Percentiles rank a stretch among this genome's conserved stretches.
These are phyloP conservation scores for Oryza punctata DNA, from an alignment of 176 grass and related monocot genomes.

Conservation along the genomic window DNA sequence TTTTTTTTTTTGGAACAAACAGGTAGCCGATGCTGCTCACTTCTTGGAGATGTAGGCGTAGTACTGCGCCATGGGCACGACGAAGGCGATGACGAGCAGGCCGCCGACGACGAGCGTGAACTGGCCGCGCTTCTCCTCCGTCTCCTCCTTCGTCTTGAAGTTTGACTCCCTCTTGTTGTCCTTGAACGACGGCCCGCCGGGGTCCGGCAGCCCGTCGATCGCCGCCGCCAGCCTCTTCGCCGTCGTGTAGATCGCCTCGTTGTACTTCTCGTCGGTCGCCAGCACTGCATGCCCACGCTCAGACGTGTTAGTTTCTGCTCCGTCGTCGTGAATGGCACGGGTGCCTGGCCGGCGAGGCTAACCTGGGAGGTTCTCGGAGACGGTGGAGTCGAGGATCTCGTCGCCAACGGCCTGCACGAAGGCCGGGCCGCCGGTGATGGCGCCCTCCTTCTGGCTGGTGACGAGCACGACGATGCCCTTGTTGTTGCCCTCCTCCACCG, in stretches of 20 bases:
- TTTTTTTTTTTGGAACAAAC: not conserved
- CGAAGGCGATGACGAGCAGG: conserved; percentile 91
- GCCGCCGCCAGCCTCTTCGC: conserved; percentile 74
- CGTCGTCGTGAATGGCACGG: not conserved
- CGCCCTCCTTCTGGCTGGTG: conserved; percentile 99
- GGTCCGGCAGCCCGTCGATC: conserved; percentile 85
- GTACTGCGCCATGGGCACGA: conserved; percentile 99
- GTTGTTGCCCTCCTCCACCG: conserved; percentile 86
- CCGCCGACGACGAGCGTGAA: conserved; percentile 95
- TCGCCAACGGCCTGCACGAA: conserved; percentile 87
- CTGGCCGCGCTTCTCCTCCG: conserved; percentile 95
- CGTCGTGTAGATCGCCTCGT: conserved; percentile 73
- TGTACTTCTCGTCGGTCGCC: conserved; percentile 96
- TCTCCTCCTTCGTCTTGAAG: conserved; percentile 89
- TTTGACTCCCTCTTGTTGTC: conserved; percentile 96
- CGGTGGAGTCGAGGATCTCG: conserved; percentile 72
- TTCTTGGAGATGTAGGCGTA: conserved; percentile 99
- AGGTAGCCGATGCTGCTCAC: conserved; percentile 30
- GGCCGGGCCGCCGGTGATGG: conserved; percentile 85
- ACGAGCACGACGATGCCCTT: conserved; percentile 94
- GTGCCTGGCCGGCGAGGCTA: not conserved
- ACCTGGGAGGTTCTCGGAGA: conserved; percentile 94
- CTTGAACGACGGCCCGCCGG: conserved; percentile 83
- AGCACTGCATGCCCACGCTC: conserved; percentile 58
- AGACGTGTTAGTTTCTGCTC: not conserved